phyloP scores from a whole-genome alignment of 805 yeast genomes.

The Vanderwaltozyma yarrowii region DNA sequence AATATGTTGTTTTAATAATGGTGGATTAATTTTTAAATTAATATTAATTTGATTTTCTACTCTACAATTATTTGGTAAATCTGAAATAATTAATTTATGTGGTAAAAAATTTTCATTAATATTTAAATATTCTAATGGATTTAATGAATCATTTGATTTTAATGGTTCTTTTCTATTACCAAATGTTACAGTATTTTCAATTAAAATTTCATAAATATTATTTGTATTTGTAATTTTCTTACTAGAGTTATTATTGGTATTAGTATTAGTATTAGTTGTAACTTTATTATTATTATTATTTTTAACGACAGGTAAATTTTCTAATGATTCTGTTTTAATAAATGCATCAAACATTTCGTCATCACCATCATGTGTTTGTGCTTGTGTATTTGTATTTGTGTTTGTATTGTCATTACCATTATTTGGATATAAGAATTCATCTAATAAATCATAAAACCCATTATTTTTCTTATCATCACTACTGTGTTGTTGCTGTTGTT shows the following conservation, averaged over 20 bases:
- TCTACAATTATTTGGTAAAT: conserved; percentile 72
- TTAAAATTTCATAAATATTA: conserved; percentile 3
- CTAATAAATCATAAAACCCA: conserved; percentile 16
- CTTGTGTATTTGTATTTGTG: background rate
- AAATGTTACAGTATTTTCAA: conserved; percentile 8
- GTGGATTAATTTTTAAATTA: conserved; percentile 55
- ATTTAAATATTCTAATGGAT: background rate
- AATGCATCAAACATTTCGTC: conserved; percentile 18
- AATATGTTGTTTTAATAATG: conserved; percentile 55
- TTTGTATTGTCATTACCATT: conserved; percentile 2
- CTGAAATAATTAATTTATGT: conserved; percentile 42
- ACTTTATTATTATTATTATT: background rate
- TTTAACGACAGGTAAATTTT: background rate
- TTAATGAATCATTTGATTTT: background rate
- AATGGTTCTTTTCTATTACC: conserved; percentile 7
- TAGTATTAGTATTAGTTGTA: background rate
- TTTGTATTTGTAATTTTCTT: conserved; percentile 1
- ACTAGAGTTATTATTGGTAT: background rate
- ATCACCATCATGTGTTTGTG: conserved; percentile 9
- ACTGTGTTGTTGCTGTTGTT: too few species aligned
- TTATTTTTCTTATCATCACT: conserved; percentile 13
- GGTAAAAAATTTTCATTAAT: conserved; percentile 19
- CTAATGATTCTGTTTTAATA: conserved; percentile 17
- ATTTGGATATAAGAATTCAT: conserved; percentile 16
- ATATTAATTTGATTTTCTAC: conserved; percentile 94